Conservation (phyloP, 2,329 filamentous ascomycete genomes). For the Nannizziopsis barbatae region DNA sequence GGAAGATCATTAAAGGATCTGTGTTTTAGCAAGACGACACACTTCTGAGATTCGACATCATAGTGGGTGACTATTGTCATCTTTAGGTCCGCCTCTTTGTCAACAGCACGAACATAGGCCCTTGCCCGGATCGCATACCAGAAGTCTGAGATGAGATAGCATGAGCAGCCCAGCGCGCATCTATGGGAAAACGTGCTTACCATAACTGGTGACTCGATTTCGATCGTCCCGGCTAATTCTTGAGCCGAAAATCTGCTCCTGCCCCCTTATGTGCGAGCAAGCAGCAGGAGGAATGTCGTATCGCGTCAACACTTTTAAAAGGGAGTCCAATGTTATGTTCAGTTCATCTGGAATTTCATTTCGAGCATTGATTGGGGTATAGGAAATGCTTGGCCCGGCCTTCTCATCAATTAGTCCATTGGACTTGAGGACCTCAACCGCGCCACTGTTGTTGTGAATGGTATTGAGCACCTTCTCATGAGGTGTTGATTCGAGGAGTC, state of each 20-base stretch:
- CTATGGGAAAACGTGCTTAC: neutral
- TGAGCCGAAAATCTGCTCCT: conserved; percentile 13
- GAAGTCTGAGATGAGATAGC: conserved; percentile 7
- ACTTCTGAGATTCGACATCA: conserved; percentile 10
- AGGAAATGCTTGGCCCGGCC: neutral
- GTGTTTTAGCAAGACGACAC: conserved; percentile 10
- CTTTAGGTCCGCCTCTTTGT: conserved; percentile 13
- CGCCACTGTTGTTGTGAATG: conserved; percentile 1
- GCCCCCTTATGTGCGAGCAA: conserved; percentile 12
- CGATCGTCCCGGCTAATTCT: conserved; percentile 7
- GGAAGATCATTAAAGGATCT: conserved; percentile 12
- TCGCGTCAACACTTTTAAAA: conserved; percentile 11
- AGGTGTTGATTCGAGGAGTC: conserved; percentile 12
- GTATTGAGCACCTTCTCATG: conserved; percentile 10
- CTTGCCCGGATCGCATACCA: conserved; percentile 12
- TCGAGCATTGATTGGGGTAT: neutral
- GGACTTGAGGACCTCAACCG: conserved; percentile 7
- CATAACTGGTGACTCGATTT: conserved; percentile 6
- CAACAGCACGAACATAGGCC: conserved; percentile 9
- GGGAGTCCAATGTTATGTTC: conserved; percentile 11
- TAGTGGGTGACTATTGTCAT: conserved; percentile 14
- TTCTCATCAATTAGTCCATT: conserved; percentile 12
- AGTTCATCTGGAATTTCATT: conserved; percentile 6
- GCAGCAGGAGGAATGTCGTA: conserved; percentile 12
- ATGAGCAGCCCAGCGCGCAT: neutral